A percentile compares a stretch with the other conserved stretches of the same genome.
phyloP scores from a whole-genome alignment of 306 rosid species.

The Sicyos edulis region DNA sequence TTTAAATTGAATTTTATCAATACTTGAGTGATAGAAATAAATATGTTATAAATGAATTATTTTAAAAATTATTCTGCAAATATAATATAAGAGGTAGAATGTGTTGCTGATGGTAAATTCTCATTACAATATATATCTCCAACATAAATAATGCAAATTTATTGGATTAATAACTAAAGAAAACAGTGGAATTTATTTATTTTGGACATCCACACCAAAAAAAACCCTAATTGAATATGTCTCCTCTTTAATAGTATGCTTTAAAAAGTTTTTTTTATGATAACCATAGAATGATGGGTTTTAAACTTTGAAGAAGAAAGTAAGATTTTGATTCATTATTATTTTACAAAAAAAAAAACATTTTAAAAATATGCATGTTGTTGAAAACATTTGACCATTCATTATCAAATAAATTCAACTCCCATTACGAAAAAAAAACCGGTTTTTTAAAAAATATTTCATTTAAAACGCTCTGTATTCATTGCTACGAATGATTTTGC shows the following conservation, averaged over 20 bases:
- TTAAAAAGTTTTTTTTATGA: slow-evolving; percentile 5
- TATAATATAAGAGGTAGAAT: too few relatives aligned
- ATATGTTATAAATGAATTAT: too few relatives aligned
- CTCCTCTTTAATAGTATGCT: slow-evolving; percentile 10
- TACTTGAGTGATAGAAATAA: too few relatives aligned
- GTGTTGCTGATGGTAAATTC: too few relatives aligned
- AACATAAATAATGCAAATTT: slow-evolving; percentile 3
- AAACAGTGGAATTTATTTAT: neutral
- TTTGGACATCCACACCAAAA: neutral
- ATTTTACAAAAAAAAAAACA: neutral
- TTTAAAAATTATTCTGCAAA: too few relatives aligned
- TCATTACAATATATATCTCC: neutral
- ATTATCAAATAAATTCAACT: neutral
- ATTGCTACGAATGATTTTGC: slow-evolving; percentile 1
- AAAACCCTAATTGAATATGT: neutral
- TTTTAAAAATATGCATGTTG: neutral
- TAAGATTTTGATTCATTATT: slow-evolving; percentile 8
- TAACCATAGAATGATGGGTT: neutral
- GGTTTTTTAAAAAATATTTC: too few relatives aligned
- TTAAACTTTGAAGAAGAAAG: slow-evolving; percentile 2
- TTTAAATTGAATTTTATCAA: too few relatives aligned
- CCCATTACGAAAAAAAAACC: neutral
- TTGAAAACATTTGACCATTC: slow-evolving; percentile 16
- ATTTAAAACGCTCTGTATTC: neutral
- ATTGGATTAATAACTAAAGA: neutral